Percentiles rank a stretch among this genome's conserved stretches.
Evolutionary conservation across 768 basidiomycete species (phyloP).

Genomic region (Kwoniella mangroviensis): DNA sequence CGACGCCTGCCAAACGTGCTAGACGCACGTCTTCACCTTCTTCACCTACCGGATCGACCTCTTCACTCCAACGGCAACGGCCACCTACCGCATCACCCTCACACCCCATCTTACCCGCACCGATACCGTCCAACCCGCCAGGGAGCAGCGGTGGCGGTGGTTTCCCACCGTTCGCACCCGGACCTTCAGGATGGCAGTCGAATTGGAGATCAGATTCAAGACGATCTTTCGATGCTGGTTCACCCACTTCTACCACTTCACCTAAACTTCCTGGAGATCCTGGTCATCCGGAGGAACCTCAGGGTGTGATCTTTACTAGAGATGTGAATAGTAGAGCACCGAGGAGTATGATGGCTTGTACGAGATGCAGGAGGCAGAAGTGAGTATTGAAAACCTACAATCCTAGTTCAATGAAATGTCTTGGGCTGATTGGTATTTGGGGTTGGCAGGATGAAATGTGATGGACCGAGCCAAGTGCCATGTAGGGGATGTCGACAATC

Average conservation of each 20-base stretch:
- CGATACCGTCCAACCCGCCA: slow-evolving; percentile 26
- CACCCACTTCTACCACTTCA: slow-evolving; percentile 19
- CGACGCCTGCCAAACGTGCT: slow-evolving; percentile 29
- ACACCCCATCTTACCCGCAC: slow-evolving; percentile 30
- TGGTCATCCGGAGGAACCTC: slow-evolving; percentile 17
- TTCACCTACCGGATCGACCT: slow-evolving; percentile 24
- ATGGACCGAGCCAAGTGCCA: slow-evolving; percentile 47
- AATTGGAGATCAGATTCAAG: slow-evolving; percentile 21
- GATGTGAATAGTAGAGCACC: slow-evolving; percentile 32
- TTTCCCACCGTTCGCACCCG: slow-evolving; percentile 27
- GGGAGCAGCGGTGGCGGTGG: slow-evolving; percentile 7
- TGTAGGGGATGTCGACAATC: slow-evolving; percentile 52
- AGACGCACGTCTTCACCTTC: slow-evolving; percentile 25
- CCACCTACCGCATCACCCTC: slow-evolving; percentile 30
- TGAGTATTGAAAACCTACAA: slow-evolving; percentile 4
- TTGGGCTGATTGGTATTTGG: background rate
- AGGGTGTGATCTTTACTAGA: slow-evolving; percentile 23
- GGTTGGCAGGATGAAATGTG: slow-evolving; percentile 51
- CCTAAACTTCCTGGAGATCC: slow-evolving; percentile 9
- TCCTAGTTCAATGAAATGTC: background rate
- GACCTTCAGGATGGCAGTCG: slow-evolving; percentile 34
- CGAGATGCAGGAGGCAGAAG: slow-evolving; percentile 38
- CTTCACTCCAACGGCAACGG: slow-evolving; percentile 16
- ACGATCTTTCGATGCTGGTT: slow-evolving; percentile 30
- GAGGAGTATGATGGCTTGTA: slow-evolving; percentile 43